Evolutionary conservation across 352 stramenopile genomes (phyloP).

Genomic region (Phytophthora tubulina): DNA sequence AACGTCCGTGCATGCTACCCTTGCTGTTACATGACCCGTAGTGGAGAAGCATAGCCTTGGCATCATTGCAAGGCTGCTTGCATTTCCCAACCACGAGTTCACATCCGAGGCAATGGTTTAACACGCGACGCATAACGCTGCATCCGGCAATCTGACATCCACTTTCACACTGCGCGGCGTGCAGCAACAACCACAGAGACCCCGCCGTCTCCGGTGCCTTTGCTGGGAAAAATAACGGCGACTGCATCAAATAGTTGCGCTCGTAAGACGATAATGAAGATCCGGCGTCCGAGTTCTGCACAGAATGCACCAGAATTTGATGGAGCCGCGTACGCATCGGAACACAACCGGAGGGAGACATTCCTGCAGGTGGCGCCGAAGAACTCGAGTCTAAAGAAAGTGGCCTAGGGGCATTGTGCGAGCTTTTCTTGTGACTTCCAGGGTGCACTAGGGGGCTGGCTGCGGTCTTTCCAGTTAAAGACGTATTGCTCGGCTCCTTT

Average conservation of each 20-base stretch:
- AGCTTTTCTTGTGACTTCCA: conserved; percentile 32
- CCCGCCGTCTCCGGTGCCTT: conserved; percentile 71
- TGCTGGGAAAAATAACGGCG: conserved; percentile 58
- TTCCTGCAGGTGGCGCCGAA: conserved; percentile 32
- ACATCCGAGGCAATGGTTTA: conserved; percentile 72
- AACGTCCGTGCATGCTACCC: conserved; percentile 50
- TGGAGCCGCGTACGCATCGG: conserved; percentile 52
- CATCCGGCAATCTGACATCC: conserved; percentile 68
- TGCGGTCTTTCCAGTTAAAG: conserved; percentile 19
- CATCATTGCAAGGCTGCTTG: conserved; percentile 77
- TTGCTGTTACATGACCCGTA: conserved; percentile 65
- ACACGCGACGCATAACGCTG: conserved; percentile 74
- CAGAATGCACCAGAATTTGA: conserved; percentile 56
- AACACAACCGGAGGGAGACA: conserved; percentile 38
- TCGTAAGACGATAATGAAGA: conserved; percentile 61
- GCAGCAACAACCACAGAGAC: conserved; percentile 77
- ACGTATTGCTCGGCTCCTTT: conserved; percentile 21
- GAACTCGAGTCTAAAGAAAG: conserved; percentile 48
- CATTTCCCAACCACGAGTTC: conserved; percentile 70
- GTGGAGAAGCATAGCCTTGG: conserved; percentile 81
- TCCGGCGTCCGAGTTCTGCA: conserved; percentile 54
- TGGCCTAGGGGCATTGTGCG: conserved; percentile 27
- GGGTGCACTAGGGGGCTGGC: conserved; percentile 34
- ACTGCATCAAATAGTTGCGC: conserved; percentile 59
- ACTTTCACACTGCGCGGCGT: conserved; percentile 56